Percentiles rank a stretch among this genome's conserved stretches.
Evolutionary conservation across 2,329 filamentous ascomycete species (phyloP).

Genomic region (Phyllosticta ampelicida): DNA sequence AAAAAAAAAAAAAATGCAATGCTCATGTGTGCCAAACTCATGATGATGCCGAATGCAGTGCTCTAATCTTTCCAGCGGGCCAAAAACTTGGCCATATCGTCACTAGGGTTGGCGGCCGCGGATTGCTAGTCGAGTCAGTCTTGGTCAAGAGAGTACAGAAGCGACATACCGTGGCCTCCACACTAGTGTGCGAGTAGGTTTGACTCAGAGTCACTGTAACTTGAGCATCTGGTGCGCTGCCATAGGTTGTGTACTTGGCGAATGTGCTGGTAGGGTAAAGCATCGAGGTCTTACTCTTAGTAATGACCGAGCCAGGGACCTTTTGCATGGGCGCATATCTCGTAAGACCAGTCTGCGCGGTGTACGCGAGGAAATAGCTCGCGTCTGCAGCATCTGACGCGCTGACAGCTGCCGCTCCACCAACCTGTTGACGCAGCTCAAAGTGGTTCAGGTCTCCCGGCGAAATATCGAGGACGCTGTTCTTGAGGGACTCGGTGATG

Average conservation of each 20-base stretch:
- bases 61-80: constrained; percentile 48
- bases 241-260: constrained; percentile 35
- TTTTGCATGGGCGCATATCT: constrained; percentile 53
- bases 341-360: constrained; percentile 45
- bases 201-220: constrained; percentile 43
- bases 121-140: constrained; percentile 17
- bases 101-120: constrained; percentile 39
- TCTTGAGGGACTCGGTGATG: constrained; percentile 29
- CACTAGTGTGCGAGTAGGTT: constrained; percentile 41
- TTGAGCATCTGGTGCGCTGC: constrained; percentile 26
- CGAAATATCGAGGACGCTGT: neutral
- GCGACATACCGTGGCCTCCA: constrained; percentile 48
- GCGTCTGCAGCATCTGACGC: constrained; percentile 20
- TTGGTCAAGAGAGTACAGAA: neutral
- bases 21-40: neutral
- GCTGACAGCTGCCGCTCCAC: constrained; percentile 15
- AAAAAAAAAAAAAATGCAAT: neutral
- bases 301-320: constrained; percentile 49
- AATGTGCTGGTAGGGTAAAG: constrained; percentile 46
- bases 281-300: constrained; percentile 38
- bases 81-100: constrained; percentile 48
- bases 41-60: neutral
- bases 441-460: neutral
- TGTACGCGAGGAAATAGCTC: constrained; percentile 39
- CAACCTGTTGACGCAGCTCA: constrained; percentile 6